Evolutionary conservation across 2,329 filamentous ascomycete genomes (phyloP), one percentile per base, ranked within the genome.

Genomic region (Catunica adiposa): DNA sequence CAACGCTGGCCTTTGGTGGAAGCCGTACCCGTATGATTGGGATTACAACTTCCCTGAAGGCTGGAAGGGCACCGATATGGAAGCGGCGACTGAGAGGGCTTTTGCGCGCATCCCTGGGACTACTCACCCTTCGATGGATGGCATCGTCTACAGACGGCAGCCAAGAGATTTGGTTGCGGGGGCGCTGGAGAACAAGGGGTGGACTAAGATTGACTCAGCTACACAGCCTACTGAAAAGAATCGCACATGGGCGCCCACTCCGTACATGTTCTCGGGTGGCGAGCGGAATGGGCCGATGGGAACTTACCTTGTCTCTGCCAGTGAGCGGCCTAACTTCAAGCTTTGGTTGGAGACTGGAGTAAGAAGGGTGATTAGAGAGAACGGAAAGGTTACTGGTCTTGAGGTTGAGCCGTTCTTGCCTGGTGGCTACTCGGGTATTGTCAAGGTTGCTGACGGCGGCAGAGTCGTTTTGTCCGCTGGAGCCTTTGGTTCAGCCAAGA

Each of bases 101-200:
- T 88, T 86, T 64, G 69, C 71, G 37, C 76, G 82, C n/a, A 87
- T 86, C 59, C 82, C 82, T 0, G 83, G 83, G 31, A 86, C 82
- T 0, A 77, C 77, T 48, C 69, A 71, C 47, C 83, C 84, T 0
- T 86, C 82, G 0, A 69, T 71, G 61, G 83, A 89, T 62, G 79
- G 79, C 50, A 72, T 80, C 63, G 71, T 77, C 25, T 86, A 87
- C 66, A 72, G 79, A n/a, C 78, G 82, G 58, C 72, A 82, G 58
- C 80, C 82, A 3, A 86, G 80, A 64, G 70, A 81, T 52, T 71
- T 84, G 25, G 68, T 88, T 3, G 72, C 76, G 14, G 68, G 70
- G 52, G 83, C 81, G 5, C 71, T 88, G 11, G 68, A 68, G 34
- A 69, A 72, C 7, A 73, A 74, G 15, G 82, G 82, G 6, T 88